phyloP scores from a whole-genome alignment of 164 flowering plant genomes.

The Sextonia rubra region DNA sequence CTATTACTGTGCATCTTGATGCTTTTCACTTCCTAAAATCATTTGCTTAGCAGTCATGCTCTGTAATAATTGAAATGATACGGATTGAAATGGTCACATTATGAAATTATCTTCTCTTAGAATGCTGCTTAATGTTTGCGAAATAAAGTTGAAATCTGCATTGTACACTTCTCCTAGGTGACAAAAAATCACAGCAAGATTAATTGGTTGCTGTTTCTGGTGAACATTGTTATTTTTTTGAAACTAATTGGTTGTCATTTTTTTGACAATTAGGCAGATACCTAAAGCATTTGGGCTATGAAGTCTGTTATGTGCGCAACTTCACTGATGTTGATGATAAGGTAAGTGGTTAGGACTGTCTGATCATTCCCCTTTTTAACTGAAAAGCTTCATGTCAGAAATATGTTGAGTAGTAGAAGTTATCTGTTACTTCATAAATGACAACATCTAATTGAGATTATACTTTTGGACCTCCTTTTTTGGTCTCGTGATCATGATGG shows the following conservation, averaged over 20 bases:
- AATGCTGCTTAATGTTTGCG: background rate
- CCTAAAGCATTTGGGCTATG: constrained; percentile 66
- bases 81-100: too few species aligned
- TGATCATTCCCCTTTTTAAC: background rate
- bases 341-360: constrained; percentile 34
- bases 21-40: too few species aligned
- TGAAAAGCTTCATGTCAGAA: too few species aligned
- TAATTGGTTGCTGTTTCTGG: background rate
- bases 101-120: background rate
- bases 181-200: background rate
- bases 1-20: too few species aligned
- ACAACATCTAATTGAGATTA: too few species aligned
- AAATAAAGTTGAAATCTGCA: background rate
- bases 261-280: constrained; percentile 63
- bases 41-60: too few species aligned
- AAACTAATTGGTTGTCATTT: constrained; percentile 10
- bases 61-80: background rate
- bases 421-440: too few species aligned
- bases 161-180: too few species aligned
- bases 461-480: too few species aligned
- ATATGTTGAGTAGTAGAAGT: too few species aligned
- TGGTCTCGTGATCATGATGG: too few species aligned
- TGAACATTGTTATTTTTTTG: background rate
- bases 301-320: constrained; percentile 84
- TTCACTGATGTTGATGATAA: constrained; percentile 98